These are phyloP conservation scores for Nakazawaea holstii DNA, from an alignment of 805 yeast genomes.

Conservation along the genomic window DNA sequence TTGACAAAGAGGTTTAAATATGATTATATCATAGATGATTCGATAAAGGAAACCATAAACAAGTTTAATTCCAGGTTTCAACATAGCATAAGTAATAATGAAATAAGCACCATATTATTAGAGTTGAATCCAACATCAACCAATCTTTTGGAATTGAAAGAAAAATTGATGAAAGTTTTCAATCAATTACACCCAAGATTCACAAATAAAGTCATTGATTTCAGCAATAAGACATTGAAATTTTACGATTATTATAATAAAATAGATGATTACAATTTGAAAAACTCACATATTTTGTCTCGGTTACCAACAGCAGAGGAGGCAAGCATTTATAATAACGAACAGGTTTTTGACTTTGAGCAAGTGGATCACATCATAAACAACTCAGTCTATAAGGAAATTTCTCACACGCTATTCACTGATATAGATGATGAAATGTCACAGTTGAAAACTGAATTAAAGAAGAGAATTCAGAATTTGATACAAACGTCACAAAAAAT, in stretches of 20 bases:
- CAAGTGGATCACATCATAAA: constrained; percentile 22
- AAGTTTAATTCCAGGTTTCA: constrained; percentile 6
- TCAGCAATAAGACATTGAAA: constrained; percentile 17
- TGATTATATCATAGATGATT: constrained; percentile 7
- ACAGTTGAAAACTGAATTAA: constrained; percentile 19
- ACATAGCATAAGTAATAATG: constrained; percentile 5
- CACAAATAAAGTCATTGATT: constrained; percentile 17
- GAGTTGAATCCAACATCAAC: constrained; percentile 2
- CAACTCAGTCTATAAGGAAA: constrained; percentile 21
- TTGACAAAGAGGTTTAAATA: constrained; percentile 7
- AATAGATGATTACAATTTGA: constrained; percentile 14
- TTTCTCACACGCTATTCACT: constrained; percentile 19
- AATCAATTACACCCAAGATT: constrained; percentile 19
- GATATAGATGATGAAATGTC: constrained; percentile 24
- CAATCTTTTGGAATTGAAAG: constrained; percentile 5
- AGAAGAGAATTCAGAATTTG: constrained; percentile 17
- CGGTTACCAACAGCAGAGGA: constrained; percentile 23
- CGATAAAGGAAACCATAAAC: constrained; percentile 2
- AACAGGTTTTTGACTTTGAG: constrained; percentile 10
- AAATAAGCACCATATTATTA: constrained; percentile 7
- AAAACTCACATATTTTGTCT: constrained; percentile 12
- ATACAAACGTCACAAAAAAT: constrained; percentile 13
- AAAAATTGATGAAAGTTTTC: constrained; percentile 6
- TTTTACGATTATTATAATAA: constrained; percentile 19
- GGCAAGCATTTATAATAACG: constrained; percentile 7